Base-by-base conservation (phyloP, 2,329 filamentous ascomycete species). In the Colletotrichum tofieldiae region DNA sequence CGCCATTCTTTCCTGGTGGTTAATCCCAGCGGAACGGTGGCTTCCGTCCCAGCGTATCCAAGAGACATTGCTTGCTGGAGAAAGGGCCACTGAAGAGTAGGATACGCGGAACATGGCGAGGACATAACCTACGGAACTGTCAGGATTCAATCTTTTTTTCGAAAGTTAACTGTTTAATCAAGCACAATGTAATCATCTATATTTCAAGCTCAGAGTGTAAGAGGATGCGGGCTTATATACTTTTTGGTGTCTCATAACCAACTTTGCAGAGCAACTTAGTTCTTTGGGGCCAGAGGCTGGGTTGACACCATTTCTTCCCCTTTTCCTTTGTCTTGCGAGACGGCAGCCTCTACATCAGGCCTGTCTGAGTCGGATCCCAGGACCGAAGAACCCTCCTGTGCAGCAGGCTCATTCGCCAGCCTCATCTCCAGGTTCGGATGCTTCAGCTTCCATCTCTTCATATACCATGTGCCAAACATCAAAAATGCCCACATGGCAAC, bases 11-110 rank as follows among this genome's bases (percentile, higher is more conserved):
- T 86, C 85, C 11, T 87, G 85, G 81, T 85, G 83, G 77, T 45
- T 86, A n/a, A 84, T 85, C 72, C 85, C 86, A 0, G 81, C 84
- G 54, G 83, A 84, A 4, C 78, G 79, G 1, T 87, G 85, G 85
- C 76, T 87, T 56, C 85, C 85, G 1, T 81, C 78, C 18, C 78
- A 82, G 61, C 80, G 84, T 18, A 86, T 86, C 56, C 79, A 84
- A 66, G 80, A 84, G 43, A 79, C 78, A 0, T 58, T 79, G 23
- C 75, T 78, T 49, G 78, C 78, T 23, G 74, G 49, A 11, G 68
- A 71, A n/a, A 55, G 68, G 18, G n/a, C 39, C 11, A 18, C 47
- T 58, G 67, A 67, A 32, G 45, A 71, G 1, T 71, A 67, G 14
- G 41, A 23, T 20, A 23, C 20, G n/a, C 1, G 5, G n/a, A 3